These are phyloP conservation scores for Camellia oleifera DNA, from an alignment of 179 eudicot species.

Conservation along the genomic window DNA sequence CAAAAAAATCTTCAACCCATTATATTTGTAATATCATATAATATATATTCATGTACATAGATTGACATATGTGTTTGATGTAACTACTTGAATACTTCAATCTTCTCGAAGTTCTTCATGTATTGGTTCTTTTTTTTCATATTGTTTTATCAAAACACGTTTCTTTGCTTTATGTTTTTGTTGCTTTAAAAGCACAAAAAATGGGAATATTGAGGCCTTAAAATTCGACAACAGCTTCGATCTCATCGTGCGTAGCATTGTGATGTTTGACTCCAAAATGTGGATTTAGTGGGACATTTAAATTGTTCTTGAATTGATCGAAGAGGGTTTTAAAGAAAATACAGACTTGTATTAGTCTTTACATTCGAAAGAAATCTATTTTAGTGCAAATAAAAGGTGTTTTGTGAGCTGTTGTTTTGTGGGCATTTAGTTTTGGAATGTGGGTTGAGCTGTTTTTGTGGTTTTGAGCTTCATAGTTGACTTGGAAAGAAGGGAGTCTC, in stretches of 20 bases:
- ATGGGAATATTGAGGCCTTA: background rate
- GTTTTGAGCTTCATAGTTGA: slow-evolving; percentile 9
- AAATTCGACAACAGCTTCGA: background rate
- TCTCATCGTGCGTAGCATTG: background rate
- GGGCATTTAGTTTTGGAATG: slow-evolving; percentile 10
- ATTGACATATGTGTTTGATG: too few relatives aligned
- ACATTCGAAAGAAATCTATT: too few relatives aligned
- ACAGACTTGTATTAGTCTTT: too few relatives aligned
- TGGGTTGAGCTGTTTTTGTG: background rate
- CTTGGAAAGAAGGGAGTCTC: background rate
- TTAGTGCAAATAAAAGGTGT: background rate
- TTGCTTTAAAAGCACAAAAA: background rate
- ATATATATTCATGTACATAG: too few relatives aligned
- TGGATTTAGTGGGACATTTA: background rate
- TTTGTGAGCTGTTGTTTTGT: background rate
- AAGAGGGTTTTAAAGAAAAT: background rate
- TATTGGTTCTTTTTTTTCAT: too few relatives aligned
- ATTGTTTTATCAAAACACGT: background rate
- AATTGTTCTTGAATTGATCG: background rate
- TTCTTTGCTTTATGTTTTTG: slow-evolving; percentile 1
- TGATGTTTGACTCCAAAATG: background rate
- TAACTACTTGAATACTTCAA: too few relatives aligned
- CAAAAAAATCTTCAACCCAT: too few relatives aligned
- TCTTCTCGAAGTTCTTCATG: too few relatives aligned
- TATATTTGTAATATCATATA: too few relatives aligned